These are phyloP conservation scores for Diplodia mutila DNA, from an alignment of 2,329 filamentous ascomycete species.

Conservation along the genomic window DNA sequence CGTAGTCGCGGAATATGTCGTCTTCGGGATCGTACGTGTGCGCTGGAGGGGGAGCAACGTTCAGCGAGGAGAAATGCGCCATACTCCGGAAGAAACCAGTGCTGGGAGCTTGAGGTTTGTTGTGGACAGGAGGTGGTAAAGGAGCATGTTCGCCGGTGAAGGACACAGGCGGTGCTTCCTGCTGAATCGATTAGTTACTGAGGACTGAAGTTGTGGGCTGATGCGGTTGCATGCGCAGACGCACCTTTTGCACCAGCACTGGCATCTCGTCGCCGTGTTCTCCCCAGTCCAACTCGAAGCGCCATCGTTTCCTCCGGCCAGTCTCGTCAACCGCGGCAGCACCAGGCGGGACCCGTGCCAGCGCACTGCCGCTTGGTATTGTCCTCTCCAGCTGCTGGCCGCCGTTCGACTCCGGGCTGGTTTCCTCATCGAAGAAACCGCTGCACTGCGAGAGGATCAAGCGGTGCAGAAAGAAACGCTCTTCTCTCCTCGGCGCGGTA, in stretches of 20 bases:
- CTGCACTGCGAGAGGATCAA: constrained; percentile 88
- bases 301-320: constrained; percentile 67
- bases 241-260: constrained; percentile 82
- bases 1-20: constrained; percentile 86
- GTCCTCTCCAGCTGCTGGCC: constrained; percentile 38
- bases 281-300: constrained; percentile 83
- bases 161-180: constrained; percentile 15
- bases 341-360: constrained; percentile 47
- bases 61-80: constrained; percentile 70
- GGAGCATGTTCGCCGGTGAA: constrained; percentile 38
- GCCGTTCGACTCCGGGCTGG: constrained; percentile 75
- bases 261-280: constrained; percentile 74
- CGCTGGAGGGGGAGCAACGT: constrained; percentile 45
- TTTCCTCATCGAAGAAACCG: constrained; percentile 89
- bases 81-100: constrained; percentile 84
- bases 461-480: constrained; percentile 83
- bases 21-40: constrained; percentile 63
- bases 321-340: constrained; percentile 34
- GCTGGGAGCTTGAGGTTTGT: constrained; percentile 66
- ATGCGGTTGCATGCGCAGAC: background rate
- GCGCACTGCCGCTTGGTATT: constrained; percentile 36
- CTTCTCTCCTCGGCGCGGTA: constrained; percentile 67
- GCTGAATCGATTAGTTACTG: constrained; percentile 34
- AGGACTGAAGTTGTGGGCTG: background rate
- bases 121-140: constrained; percentile 60